A percentile compares a stretch with the other conserved stretches of the same genome.
phyloP scores from a whole-genome alignment of 495 filamentous ascomycete genomes.

The Hyaloscypha hepaticicola region DNA sequence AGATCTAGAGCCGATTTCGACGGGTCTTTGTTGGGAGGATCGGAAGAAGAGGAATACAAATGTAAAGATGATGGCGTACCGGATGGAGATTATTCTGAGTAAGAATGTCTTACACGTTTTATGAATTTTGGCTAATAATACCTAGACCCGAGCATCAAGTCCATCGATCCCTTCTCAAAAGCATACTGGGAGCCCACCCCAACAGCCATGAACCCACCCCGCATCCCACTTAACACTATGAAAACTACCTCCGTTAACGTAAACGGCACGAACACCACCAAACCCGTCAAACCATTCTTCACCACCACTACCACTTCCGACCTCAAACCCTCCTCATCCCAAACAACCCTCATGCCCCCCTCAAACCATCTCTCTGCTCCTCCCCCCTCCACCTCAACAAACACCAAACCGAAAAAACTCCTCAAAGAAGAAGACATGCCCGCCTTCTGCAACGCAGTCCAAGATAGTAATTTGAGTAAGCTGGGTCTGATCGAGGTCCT shows the following conservation, averaged over 20 bases:
- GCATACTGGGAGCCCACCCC: slow-evolving; percentile 67
- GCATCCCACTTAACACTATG: slow-evolving; percentile 37
- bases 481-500: slow-evolving; percentile 71
- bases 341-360: slow-evolving; percentile 19
- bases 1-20: slow-evolving; percentile 72
- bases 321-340: slow-evolving; percentile 24
- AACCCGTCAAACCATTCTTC: slow-evolving; percentile 24
- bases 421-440: slow-evolving; percentile 61
- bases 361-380: neutral
- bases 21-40: slow-evolving; percentile 81
- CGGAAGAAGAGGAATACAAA: slow-evolving; percentile 40
- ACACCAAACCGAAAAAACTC: slow-evolving; percentile 42
- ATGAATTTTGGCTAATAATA: slow-evolving; percentile 18
- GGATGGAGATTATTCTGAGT: slow-evolving; percentile 74
- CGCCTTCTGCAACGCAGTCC: slow-evolving; percentile 51
- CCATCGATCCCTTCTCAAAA: slow-evolving; percentile 84
- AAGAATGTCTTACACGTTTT: slow-evolving; percentile 27
- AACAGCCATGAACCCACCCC: slow-evolving; percentile 38
- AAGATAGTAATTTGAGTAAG: slow-evolving; percentile 61
- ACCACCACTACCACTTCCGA: slow-evolving; percentile 20
- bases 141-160: slow-evolving; percentile 42
- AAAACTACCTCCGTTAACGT: slow-evolving; percentile 21
- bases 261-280: slow-evolving; percentile 13
- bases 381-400: neutral
- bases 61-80: slow-evolving; percentile 52